Base-by-base conservation (phyloP, 2,329 filamentous ascomycete genomes). In the Pseudocercospora pini-densiflorae region DNA sequence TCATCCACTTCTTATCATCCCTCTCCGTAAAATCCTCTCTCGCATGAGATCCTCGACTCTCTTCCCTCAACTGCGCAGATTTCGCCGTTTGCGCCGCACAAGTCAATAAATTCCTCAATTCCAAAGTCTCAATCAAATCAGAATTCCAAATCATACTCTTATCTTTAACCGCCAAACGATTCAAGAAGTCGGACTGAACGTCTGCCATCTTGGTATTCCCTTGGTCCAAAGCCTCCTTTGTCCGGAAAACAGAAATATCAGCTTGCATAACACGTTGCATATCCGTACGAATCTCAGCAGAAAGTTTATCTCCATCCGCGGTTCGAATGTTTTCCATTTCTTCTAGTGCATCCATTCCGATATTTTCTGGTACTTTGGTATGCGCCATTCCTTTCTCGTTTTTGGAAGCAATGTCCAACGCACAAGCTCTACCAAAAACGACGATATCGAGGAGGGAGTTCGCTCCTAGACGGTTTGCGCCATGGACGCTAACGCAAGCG, bases 381-480 rank as follows among this genome's bases (percentile, higher is more conserved):
- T 82, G 81, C 3, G 77, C 64, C 57, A 76, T 72, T 0, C 77
- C 78, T 7, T 78, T 77, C 3, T 78, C 70, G 66, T 82, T 78
- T 63, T 80, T 79, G 8, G 71, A 70, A n/a, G 77, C 77, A 59
- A 81, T 81, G 70, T 80, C 79, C 27, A 80, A 74, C 21, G 79
- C 82, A 71, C 75, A 79, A 23, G 83, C 83, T 40, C 82, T 78
- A 21, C 83, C 83, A 57, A 84, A 85, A 1, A 84, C 82, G 5
- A 84, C 81, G 62, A 84, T 82, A 64, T 84, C 82, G 5, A 85
- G 78, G 6, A 85, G 75, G 1, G 80, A 82, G 64, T 85, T 84
- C 1, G 83, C 83, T 3, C 82, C 82, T 0, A 84, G 74, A 29
- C 82, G 75, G 45, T 85, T 84, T 19, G 82, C 81, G 1, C 83